Conservation (phyloP, 106 monocot species). For the Phalaenopsis aphrodite region DNA sequence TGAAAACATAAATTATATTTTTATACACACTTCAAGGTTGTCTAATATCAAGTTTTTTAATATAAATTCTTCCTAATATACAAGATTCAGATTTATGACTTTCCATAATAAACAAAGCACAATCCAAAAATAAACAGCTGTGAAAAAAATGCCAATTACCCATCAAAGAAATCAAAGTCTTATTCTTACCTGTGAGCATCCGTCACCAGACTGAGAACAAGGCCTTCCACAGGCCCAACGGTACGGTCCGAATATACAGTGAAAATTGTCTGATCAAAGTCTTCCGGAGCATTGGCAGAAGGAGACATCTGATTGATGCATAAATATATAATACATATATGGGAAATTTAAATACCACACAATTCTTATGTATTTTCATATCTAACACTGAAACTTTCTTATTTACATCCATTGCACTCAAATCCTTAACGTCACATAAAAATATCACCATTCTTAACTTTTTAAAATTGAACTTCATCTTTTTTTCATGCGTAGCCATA, state of each 20-base stretch:
- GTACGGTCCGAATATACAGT: constrained; percentile 45
- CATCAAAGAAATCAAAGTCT: background rate
- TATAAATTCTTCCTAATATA: too few relatives aligned
- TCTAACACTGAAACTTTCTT: too few relatives aligned
- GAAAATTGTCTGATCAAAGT: constrained; percentile 98
- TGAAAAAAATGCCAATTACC: background rate
- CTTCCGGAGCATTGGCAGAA: constrained; percentile 78
- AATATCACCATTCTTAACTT: too few relatives aligned
- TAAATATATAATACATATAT: background rate
- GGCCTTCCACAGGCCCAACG: constrained; percentile 55
- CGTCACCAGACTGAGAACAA: constrained; percentile 73
- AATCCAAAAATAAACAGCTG: background rate
- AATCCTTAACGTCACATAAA: too few relatives aligned
- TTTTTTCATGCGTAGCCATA: too few relatives aligned
- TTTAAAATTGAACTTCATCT: too few relatives aligned
- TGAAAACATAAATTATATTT: too few relatives aligned
- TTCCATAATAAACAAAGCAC: background rate
- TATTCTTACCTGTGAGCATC: constrained; percentile 60
- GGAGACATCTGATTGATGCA: constrained; percentile 64
- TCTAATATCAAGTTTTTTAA: background rate
- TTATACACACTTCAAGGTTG: too few relatives aligned
- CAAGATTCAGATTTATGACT: too few relatives aligned
- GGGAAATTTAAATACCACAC: too few relatives aligned
- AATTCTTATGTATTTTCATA: too few relatives aligned
- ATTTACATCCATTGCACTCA: too few relatives aligned